Conservation (phyloP, 257 asterid genomes). For the Nicotiana knightiana region DNA sequence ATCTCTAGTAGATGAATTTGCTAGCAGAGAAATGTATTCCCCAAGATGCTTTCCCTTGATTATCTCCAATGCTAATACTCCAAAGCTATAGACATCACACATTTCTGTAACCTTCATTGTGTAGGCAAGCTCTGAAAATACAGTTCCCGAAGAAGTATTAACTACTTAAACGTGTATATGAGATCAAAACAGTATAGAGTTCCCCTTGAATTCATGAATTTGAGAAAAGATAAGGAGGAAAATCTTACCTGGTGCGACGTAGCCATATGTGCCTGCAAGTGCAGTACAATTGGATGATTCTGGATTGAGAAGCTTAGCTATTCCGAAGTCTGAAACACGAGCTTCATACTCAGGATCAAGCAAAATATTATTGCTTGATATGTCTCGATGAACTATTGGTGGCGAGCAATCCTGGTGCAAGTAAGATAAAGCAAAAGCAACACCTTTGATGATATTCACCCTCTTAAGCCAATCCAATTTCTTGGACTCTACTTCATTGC, state of each 20-base stretch:
- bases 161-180: neutral
- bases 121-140: conserved; percentile 14
- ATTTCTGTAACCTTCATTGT: conserved; percentile 13
- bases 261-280: conserved; percentile 14
- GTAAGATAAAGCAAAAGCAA: neutral
- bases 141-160: neutral
- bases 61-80: conserved; percentile 16
- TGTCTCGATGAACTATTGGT: conserved; percentile 16
- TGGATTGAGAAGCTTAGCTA: conserved; percentile 10
- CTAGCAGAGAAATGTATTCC: neutral
- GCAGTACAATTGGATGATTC: conserved; percentile 11
- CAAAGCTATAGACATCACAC: conserved; percentile 20
- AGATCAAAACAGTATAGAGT: neutral
- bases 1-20: neutral
- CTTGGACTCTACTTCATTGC: neutral
- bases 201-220: neutral
- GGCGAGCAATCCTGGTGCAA: conserved; percentile 13
- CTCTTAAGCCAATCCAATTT: conserved; percentile 5
- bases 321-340: conserved; percentile 15
- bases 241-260: conserved; percentile 6
- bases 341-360: conserved; percentile 10
- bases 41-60: conserved; percentile 11
- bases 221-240: neutral
- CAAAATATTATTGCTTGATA: conserved; percentile 14
- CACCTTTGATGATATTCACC: conserved; percentile 2